A percentile compares a stretch with the other conserved stretches of the same genome.
These are phyloP conservation scores for Fusarium sp. DNA, from an alignment of 2,329 filamentous ascomycete species.

Conservation along the genomic window DNA sequence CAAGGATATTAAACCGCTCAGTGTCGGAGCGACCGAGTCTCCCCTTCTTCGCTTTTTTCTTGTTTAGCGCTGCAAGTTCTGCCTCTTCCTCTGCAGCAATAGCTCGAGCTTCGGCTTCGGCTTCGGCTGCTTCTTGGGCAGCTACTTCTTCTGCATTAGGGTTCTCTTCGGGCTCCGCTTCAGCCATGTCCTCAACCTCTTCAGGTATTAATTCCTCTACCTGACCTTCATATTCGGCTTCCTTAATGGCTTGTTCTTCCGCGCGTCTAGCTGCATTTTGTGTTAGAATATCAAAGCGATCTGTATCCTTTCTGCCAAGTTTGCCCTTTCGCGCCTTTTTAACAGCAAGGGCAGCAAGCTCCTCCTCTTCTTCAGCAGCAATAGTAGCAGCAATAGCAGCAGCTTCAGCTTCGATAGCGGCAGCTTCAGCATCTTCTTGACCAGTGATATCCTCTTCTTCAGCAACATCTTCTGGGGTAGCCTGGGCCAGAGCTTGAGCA, in stretches of 20 bases:
- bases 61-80: constrained; percentile 53
- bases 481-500: constrained; percentile 45
- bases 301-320: constrained; percentile 42
- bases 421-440: constrained; percentile 31
- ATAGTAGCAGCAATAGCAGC: constrained; percentile 13
- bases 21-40: constrained; percentile 43
- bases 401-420: constrained; percentile 13
- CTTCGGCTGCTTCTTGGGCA: constrained; percentile 38
- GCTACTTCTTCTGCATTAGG: constrained; percentile 35
- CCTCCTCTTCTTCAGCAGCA: constrained; percentile 35
- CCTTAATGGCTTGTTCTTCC: constrained; percentile 25
- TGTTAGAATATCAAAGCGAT: constrained; percentile 32
- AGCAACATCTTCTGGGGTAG: constrained; percentile 20
- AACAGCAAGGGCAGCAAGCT: constrained; percentile 25
- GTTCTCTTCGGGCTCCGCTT: constrained; percentile 40
- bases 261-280: constrained; percentile 32
- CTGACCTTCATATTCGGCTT: constrained; percentile 20
- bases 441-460: constrained; percentile 45
- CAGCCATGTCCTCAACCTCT: constrained; percentile 25
- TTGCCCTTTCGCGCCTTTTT: constrained; percentile 41
- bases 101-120: constrained; percentile 48
- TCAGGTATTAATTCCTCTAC: constrained; percentile 33
- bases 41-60: constrained; percentile 53
- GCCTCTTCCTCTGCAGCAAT: constrained; percentile 42
- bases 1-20: constrained; percentile 33